Percentiles rank a stretch among this genome's conserved stretches.
phyloP scores from a whole-genome alignment of 1,284 basidiomycete species.

The Cryptococcus wingfieldii region DNA sequence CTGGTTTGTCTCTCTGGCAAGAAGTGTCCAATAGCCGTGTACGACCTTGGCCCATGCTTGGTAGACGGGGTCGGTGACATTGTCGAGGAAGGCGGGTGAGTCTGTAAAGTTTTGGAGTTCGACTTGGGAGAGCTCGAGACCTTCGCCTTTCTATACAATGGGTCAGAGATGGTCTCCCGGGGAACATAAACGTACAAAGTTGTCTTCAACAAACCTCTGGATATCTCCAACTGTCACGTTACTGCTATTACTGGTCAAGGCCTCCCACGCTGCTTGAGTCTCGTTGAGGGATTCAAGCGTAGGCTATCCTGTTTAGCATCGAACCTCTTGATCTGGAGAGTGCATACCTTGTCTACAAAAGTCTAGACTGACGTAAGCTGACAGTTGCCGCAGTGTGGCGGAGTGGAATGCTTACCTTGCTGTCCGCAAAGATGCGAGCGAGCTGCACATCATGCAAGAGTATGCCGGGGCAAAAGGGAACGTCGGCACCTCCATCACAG shows the following conservation, averaged over 20 bases:
- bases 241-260: constrained; percentile 50
- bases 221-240: constrained; percentile 53
- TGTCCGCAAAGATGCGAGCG: constrained; percentile 69
- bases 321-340: background rate
- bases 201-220: constrained; percentile 65
- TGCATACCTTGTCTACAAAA: constrained; percentile 66
- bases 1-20: constrained; percentile 66
- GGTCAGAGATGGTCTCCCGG: background rate
- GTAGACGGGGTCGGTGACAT: constrained; percentile 66
- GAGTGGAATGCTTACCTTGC: constrained; percentile 58
- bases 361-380: constrained; percentile 19
- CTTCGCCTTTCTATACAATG: constrained; percentile 61
- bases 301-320: constrained; percentile 52
- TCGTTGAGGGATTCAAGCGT: constrained; percentile 62
- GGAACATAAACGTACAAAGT: constrained; percentile 55
- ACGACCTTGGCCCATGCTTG: constrained; percentile 71
- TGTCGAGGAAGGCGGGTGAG: constrained; percentile 64
- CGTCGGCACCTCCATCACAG: constrained; percentile 50
- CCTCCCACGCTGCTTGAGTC: constrained; percentile 66
- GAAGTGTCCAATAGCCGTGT: constrained; percentile 73
- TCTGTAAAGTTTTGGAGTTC: constrained; percentile 59
- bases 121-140: constrained; percentile 69
- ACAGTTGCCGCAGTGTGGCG: background rate
- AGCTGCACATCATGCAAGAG: constrained; percentile 80
- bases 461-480: constrained; percentile 74